Conservation (phyloP, 2,329 filamentous ascomycete species). For the Chaetomiaceae sp. region DNA sequence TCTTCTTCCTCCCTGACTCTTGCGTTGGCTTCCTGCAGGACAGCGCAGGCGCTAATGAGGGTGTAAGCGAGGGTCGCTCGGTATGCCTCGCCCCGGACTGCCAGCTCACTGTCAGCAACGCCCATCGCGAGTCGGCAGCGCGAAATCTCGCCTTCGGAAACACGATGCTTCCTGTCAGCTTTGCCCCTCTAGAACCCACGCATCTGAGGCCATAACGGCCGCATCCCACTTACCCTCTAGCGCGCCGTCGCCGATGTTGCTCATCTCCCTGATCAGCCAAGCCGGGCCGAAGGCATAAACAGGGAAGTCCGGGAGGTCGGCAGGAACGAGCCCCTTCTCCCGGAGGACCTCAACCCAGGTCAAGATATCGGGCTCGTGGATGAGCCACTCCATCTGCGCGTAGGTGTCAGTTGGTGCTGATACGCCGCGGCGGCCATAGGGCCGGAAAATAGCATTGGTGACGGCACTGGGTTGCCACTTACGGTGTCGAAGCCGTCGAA, state of each 20-base stretch:
- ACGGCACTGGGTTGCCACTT: background rate
- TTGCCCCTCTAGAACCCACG: background rate
- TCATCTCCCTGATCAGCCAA: background rate
- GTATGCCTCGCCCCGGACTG: no score
- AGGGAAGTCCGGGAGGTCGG: slow-evolving; percentile 3
- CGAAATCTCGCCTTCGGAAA: background rate
- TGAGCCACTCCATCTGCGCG: background rate
- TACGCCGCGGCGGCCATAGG: background rate
- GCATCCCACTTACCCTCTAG: background rate
- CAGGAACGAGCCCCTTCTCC: background rate
- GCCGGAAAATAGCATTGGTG: background rate
- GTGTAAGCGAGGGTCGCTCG: no score
- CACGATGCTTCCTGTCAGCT: background rate
- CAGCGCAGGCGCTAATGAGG: no score
- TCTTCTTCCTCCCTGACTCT: no score
- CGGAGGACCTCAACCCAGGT: background rate
- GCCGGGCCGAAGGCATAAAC: slow-evolving; percentile 9
- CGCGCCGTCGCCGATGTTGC: background rate
- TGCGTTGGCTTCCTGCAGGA: no score
- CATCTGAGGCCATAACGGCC: no score
- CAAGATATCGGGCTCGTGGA: background rate
- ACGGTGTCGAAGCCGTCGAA: background rate
- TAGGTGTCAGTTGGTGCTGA: background rate
- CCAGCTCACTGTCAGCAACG: no score
- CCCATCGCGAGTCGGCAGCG: no score